These are phyloP conservation scores for Kuraishia piskuri DNA, from an alignment of 805 yeast species.

Conservation along the genomic window DNA sequence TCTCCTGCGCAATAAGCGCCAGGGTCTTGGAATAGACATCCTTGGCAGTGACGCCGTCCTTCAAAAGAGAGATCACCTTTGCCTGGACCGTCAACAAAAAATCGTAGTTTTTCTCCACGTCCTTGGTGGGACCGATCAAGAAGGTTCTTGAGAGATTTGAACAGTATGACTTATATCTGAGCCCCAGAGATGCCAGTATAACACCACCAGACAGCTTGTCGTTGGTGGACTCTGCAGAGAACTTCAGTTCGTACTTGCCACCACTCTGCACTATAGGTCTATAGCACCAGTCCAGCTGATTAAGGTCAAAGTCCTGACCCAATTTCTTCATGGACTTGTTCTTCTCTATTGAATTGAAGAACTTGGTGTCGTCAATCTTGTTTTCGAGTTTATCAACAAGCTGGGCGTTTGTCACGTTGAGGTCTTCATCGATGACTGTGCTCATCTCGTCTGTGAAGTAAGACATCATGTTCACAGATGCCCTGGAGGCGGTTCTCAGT, in stretches of 20 bases:
- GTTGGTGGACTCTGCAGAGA: constrained; percentile 70
- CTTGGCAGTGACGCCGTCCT: constrained; percentile 60
- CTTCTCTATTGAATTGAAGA: constrained; percentile 43
- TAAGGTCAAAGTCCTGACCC: constrained; percentile 66
- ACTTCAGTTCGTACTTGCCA: constrained; percentile 72
- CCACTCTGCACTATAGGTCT: constrained; percentile 89
- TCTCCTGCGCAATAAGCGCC: constrained; percentile 49
- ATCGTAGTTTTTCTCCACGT: constrained; percentile 73
- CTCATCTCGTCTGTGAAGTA: constrained; percentile 84
- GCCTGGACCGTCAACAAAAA: constrained; percentile 63
- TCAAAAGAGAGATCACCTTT: constrained; percentile 50
- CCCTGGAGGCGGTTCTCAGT: constrained; percentile 62
- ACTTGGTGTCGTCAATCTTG: constrained; percentile 72
- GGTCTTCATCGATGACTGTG: constrained; percentile 78
- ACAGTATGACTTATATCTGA: constrained; percentile 83
- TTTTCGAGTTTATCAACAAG: constrained; percentile 71
- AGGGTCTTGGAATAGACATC: constrained; percentile 58
- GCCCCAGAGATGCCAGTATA: constrained; percentile 74
- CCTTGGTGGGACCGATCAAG: constrained; percentile 78
- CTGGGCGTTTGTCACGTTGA: constrained; percentile 61
- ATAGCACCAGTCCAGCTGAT: constrained; percentile 85
- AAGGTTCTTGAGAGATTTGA: constrained; percentile 84
- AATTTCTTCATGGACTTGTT: constrained; percentile 41
- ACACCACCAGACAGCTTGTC: constrained; percentile 66
- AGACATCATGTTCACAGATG: constrained; percentile 73